Evolutionary conservation across 768 basidiomycete species (phyloP).

Genomic region (Mrakia blollopis): DNA sequence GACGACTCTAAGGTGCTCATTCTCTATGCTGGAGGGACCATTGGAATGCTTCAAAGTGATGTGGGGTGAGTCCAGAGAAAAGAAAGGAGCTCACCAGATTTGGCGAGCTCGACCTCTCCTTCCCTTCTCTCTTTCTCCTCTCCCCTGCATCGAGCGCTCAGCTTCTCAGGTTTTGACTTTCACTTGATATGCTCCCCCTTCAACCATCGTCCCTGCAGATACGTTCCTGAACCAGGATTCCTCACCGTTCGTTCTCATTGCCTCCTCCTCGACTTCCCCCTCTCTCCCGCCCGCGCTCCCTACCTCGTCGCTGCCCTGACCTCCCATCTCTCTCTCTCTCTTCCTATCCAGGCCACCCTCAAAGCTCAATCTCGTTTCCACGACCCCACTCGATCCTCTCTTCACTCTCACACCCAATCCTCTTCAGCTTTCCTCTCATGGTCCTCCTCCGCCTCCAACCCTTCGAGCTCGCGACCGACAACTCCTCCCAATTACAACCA

Average conservation of each 20-base stretch:
- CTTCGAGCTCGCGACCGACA: background rate
- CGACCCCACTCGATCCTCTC: slow-evolving; percentile 62
- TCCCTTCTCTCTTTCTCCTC: slow-evolving; percentile 62
- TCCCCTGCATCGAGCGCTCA: background rate
- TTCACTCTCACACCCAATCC: slow-evolving; percentile 55
- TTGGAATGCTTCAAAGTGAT: slow-evolving; percentile 45
- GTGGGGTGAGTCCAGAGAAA: background rate
- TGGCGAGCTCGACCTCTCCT: slow-evolving; percentile 62
- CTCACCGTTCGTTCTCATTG: slow-evolving; percentile 54
- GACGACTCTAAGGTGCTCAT: slow-evolving; percentile 30
- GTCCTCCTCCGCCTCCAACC: slow-evolving; percentile 44
- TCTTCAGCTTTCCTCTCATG: slow-evolving; percentile 72
- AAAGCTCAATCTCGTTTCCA: slow-evolving; percentile 81
- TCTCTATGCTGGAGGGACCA: slow-evolving; percentile 74
- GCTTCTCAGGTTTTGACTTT: background rate
- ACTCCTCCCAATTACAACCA: background rate
- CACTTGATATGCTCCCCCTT: too few relatives aligned
- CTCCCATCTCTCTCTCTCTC: background rate
- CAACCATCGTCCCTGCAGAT: slow-evolving; percentile 13
- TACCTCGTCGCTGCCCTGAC: background rate
- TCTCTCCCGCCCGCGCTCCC: background rate
- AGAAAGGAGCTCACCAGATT: background rate
- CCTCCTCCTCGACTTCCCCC: background rate
- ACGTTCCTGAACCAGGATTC: slow-evolving; percentile 74
- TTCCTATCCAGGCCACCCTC: slow-evolving; percentile 53